Percentiles rank a stretch among this genome's conserved stretches.
Conservation (phyloP, 768 basidiomycete genomes). For the Phlebiopsis gigantea region DNA sequence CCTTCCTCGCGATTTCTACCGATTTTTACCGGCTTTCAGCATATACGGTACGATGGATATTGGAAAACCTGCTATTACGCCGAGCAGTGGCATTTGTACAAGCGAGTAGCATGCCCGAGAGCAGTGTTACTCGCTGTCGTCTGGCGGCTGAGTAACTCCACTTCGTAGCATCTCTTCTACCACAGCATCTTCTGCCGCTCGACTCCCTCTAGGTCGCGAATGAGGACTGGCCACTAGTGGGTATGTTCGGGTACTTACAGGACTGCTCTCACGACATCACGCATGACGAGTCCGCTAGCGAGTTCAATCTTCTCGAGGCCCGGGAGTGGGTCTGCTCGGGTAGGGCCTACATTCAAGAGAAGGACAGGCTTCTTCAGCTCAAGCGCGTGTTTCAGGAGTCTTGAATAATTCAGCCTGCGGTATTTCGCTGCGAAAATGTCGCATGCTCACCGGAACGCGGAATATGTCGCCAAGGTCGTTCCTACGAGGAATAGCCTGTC, state of each 20-base stretch:
- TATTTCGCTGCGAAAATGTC: not conserved
- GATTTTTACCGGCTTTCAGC: too few relatives aligned
- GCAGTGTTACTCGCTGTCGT: constrained; percentile 30
- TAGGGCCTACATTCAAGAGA: constrained; percentile 83
- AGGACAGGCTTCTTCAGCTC: constrained; percentile 73
- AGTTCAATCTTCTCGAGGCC: constrained; percentile 80
- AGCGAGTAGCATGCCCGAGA: not conserved
- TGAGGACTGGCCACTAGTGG: not conserved
- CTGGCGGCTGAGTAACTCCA: constrained; percentile 51
- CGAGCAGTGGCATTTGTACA: too few relatives aligned
- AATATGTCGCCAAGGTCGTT: constrained; percentile 90
- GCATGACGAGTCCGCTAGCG: constrained; percentile 66
- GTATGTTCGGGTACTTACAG: constrained; percentile 42
- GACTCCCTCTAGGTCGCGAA: constrained; percentile 37
- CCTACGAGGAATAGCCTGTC: constrained; percentile 79
- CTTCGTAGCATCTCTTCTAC: constrained; percentile 49
- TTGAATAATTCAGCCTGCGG: constrained; percentile 22
- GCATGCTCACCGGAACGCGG: constrained; percentile 67
- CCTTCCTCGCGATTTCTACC: too few relatives aligned
- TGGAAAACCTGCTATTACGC: too few relatives aligned
- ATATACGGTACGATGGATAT: too few relatives aligned
- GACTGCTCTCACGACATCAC: constrained; percentile 52
- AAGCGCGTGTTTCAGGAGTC: constrained; percentile 76
- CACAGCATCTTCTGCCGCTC: constrained; percentile 37
- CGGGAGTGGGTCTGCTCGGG: constrained; percentile 67